phyloP scores from a whole-genome alignment of 495 filamentous ascomycete species.

The Filosporella fistucella region DNA sequence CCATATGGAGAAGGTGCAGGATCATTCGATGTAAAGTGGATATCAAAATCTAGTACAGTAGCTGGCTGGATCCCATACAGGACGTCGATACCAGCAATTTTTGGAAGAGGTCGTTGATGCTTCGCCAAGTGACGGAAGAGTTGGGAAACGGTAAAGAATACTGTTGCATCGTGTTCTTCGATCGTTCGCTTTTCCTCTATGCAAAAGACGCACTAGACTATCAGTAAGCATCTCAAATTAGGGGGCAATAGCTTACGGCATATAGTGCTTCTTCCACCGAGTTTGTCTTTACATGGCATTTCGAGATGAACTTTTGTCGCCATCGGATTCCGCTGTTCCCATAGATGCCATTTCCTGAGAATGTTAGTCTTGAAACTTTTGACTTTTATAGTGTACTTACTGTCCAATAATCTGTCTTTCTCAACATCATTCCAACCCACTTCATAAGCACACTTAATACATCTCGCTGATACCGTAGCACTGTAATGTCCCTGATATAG shows the following conservation, averaged over 20 bases:
- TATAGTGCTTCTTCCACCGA: constrained; percentile 14
- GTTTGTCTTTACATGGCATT: constrained; percentile 20
- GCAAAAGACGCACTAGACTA: constrained; percentile 21
- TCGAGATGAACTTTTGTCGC: constrained; percentile 21
- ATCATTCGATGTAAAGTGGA: constrained; percentile 31
- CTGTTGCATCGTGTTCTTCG: constrained; percentile 25
- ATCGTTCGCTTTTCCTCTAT: constrained; percentile 20
- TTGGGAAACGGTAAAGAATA: constrained; percentile 23
- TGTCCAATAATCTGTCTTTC: constrained; percentile 18
- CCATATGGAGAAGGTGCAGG: constrained; percentile 22
- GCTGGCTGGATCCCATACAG: constrained; percentile 28
- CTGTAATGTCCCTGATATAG: constrained; percentile 17
- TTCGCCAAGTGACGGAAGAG: constrained; percentile 22
- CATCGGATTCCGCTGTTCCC: constrained; percentile 19
- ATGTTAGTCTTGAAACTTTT: too few species aligned
- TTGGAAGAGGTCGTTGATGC: constrained; percentile 28
- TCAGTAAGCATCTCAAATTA: neutral
- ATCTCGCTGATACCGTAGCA: constrained; percentile 18
- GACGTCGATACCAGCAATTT: constrained; percentile 30
- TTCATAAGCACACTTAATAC: constrained; percentile 23
- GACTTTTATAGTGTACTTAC: constrained; percentile 14
- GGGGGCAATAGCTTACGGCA: constrained; percentile 7
- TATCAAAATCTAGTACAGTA: constrained; percentile 35
- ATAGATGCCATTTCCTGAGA: constrained; percentile 18
- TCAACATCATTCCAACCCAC: constrained; percentile 22